Base-by-base conservation (phyloP, 2,329 filamentous ascomycete genomes). In the Apiospora arundinis region DNA sequence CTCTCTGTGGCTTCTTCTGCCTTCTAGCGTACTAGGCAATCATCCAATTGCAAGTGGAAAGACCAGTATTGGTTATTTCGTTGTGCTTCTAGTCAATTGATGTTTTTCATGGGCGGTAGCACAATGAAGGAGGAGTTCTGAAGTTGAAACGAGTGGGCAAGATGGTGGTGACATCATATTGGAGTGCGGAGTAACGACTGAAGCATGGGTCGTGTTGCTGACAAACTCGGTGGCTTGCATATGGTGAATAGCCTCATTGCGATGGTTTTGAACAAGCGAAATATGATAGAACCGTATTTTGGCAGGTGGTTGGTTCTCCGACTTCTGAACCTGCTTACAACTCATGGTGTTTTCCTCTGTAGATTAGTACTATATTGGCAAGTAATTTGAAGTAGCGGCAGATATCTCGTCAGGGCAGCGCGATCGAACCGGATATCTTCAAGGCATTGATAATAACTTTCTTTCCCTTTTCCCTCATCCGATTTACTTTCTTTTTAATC, bases 171-270 rank as follows among this genome's bases (percentile, higher is more conserved):
- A 40, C 56, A 63, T 63, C 28, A 40, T 63, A 40, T 63, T 21
- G 32, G 28, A 12, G 56, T 63, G 56, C 56, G 56, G 56, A 63
- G 56, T 63, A 63, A 63, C 28, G 32, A 40, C 3, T 32, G 32
- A 63, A 63, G 56, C 56, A 63, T 40, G 21, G 56, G 56, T 32
- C 18, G 32, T 63, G 56, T n/a, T 63, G 56, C 56, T 63, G 32
- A 63, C 56, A 63, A 63, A 63, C 56, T 23, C 56, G 32, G 32
- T 14, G 56, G 56, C 56, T 63, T 63, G 56, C 56, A 63, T 63
- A 40, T 5, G 56, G 32, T 63, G 56, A 40, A 63, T 63, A 63
- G 56, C 56, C 56, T 63, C 56, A 37, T 40, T 40, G 32, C 32
- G 18, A 40, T 12, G 52, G 25, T 3, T 56, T 16, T 12, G 16